Evolutionary conservation across 441 rosid genomes (phyloP).

Genomic region (Sinapis alba): DNA sequence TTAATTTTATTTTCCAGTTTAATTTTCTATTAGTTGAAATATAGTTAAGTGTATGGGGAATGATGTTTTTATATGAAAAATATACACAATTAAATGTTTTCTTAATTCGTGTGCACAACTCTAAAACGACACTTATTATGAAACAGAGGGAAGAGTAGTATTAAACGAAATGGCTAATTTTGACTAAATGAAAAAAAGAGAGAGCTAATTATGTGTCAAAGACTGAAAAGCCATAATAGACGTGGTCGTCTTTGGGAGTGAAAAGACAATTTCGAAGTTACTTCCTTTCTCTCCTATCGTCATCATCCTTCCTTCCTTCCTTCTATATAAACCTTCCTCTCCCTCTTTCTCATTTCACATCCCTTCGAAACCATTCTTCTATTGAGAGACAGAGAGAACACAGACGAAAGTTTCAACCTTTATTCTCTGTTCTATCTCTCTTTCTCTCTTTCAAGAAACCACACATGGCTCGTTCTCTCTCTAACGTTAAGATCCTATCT

Average conservation of each 20-base stretch:
- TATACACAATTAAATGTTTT: too few relatives aligned
- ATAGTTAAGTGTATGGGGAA: too few relatives aligned
- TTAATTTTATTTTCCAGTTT: too few relatives aligned
- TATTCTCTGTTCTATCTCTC: slow-evolving; percentile 31
- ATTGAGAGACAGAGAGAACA: slow-evolving; percentile 34
- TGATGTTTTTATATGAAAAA: too few relatives aligned
- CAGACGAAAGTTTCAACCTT: slow-evolving; percentile 25
- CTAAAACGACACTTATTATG: too few relatives aligned
- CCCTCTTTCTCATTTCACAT: slow-evolving; percentile 26
- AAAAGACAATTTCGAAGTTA: slow-evolving; percentile 8
- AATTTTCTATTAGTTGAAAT: too few relatives aligned
- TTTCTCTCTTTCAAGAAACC: slow-evolving; percentile 10
- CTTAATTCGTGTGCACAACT: too few relatives aligned
- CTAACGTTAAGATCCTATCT: slow-evolving; percentile 39
- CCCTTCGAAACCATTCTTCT: neutral
- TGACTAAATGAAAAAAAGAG: neutral
- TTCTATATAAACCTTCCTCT: slow-evolving; percentile 34
- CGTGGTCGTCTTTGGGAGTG: neutral
- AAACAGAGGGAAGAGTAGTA: too few relatives aligned
- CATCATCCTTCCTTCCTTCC: too few relatives aligned
- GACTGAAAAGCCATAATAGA: slow-evolving; percentile 19
- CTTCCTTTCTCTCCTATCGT: slow-evolving; percentile 6
- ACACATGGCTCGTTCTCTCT: slow-evolving; percentile 38
- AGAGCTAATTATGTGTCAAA: slow-evolving; percentile 28
- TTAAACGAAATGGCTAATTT: neutral